Percentiles rank a stretch among this genome's conserved stretches.
phyloP scores from a whole-genome alignment of 805 yeast genomes.

The Metschnikowia lunata region DNA sequence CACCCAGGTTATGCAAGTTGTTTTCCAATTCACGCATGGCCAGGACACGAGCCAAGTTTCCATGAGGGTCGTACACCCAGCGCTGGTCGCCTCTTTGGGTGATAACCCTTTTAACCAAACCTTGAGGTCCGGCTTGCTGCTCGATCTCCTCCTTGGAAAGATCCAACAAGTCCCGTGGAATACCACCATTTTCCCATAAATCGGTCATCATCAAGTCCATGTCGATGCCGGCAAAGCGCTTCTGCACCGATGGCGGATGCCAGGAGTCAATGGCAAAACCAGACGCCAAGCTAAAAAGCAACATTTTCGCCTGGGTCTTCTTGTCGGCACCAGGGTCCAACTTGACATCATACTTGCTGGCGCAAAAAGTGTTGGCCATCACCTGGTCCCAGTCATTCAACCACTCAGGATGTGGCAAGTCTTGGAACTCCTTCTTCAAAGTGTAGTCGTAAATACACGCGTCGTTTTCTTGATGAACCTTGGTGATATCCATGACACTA shows the following conservation, averaged over 20 bases:
- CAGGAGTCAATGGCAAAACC: constrained; percentile 2
- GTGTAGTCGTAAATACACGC: constrained; percentile 2
- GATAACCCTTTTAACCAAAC: neutral
- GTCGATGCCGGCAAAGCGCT: neutral
- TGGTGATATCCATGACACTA: constrained; percentile 3
- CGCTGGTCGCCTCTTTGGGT: neutral
- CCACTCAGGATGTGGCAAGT: constrained; percentile 4
- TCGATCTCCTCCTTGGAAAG: neutral
- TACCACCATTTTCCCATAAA: constrained; percentile 4
- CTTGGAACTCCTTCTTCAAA: neutral
- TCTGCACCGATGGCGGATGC: constrained; percentile 1
- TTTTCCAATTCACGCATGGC: neutral
- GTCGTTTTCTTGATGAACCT: neutral
- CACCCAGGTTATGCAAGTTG: neutral
- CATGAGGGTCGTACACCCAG: constrained; percentile 1
- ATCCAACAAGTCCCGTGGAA: neutral
- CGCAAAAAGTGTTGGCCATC: constrained; percentile 3
- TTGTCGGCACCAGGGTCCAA: neutral
- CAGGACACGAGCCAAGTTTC: constrained; percentile 4
- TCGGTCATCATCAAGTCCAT: constrained; percentile 4
- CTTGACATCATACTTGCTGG: constrained; percentile 3
- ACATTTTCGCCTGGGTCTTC: neutral
- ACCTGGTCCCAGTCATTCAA: constrained; percentile 4
- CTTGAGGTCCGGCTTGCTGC: neutral
- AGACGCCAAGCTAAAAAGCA: constrained; percentile 6